These are phyloP conservation scores for Tricholoma terreum DNA, from an alignment of 768 basidiomycete genomes.

Conservation along the genomic window DNA sequence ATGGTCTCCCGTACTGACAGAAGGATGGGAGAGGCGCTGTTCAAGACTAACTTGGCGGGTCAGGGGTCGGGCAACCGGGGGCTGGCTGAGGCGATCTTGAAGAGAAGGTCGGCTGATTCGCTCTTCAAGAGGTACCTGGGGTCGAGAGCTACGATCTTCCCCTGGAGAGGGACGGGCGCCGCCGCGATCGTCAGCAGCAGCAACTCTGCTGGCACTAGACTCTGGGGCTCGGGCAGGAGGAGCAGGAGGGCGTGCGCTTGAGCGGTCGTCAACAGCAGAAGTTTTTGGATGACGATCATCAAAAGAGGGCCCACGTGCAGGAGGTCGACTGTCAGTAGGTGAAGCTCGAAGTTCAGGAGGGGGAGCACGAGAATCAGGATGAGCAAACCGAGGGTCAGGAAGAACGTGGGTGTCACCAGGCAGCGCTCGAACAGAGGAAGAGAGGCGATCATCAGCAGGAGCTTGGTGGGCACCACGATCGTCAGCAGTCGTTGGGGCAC, in stretches of 20 bases:
- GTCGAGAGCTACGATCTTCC: slow-evolving; percentile 18
- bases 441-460: slow-evolving; percentile 11
- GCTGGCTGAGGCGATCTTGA: slow-evolving; percentile 38
- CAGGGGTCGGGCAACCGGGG: slow-evolving; percentile 13
- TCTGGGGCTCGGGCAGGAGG: slow-evolving; percentile 17
- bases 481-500: slow-evolving; percentile 16
- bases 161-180: slow-evolving; percentile 6
- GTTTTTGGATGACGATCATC: slow-evolving; percentile 33
- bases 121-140: slow-evolving; percentile 33
- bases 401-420: slow-evolving; percentile 21
- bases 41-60: slow-evolving; percentile 34
- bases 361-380: slow-evolving; percentile 25
- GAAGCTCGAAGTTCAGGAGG: slow-evolving; percentile 18
- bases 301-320: slow-evolving; percentile 15
- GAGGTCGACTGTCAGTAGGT: slow-evolving; percentile 23
- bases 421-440: slow-evolving; percentile 13
- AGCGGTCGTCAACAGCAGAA: slow-evolving; percentile 28
- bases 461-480: slow-evolving; percentile 10
- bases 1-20: slow-evolving; percentile 20
- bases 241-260: slow-evolving; percentile 9
- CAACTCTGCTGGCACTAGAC: slow-evolving; percentile 16
- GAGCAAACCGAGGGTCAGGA: slow-evolving; percentile 26
- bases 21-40: slow-evolving; percentile 38
- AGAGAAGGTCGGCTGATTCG: slow-evolving; percentile 33
- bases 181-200: slow-evolving; percentile 7